Evolutionary conservation across 352 stramenopile genomes (phyloP).

Genomic region (Phytophthora megakarya): DNA sequence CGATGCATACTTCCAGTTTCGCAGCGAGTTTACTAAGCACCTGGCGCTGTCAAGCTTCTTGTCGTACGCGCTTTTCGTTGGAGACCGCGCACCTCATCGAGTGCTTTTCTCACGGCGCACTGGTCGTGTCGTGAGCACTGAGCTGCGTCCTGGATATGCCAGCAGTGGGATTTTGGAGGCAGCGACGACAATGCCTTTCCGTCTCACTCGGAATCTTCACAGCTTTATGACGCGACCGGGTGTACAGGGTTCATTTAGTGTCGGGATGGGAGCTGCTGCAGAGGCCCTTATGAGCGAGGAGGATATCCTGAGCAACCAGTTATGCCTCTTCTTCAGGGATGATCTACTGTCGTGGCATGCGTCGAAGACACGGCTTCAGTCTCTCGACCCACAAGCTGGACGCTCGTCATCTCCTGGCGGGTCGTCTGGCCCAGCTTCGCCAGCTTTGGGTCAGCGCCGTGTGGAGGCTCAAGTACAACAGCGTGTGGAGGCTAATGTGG

Average conservation of each 20-base stretch:
- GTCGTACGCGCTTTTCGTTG: constrained; percentile 86
- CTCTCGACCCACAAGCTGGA: constrained; percentile 32
- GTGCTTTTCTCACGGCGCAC: constrained; percentile 83
- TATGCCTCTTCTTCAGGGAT: constrained; percentile 90
- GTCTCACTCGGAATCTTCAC: constrained; percentile 88
- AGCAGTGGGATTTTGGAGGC: constrained; percentile 83
- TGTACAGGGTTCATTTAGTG: constrained; percentile 86
- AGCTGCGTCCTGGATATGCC: constrained; percentile 84
- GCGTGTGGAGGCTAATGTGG: constrained; percentile 86
- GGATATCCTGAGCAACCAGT: constrained; percentile 84
- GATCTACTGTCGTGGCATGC: constrained; percentile 88
- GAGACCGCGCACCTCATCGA: constrained; percentile 83
- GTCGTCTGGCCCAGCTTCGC: constrained; percentile 30
- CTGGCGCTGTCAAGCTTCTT: constrained; percentile 85
- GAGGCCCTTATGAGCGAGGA: constrained; percentile 86
- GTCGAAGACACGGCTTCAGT: constrained; percentile 77
- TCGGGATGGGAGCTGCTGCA: constrained; percentile 80
- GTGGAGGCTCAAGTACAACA: constrained; percentile 84
- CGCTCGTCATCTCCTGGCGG: constrained; percentile 28
- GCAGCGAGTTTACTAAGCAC: constrained; percentile 88
- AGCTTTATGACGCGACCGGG: constrained; percentile 86
- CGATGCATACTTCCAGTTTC: constrained; percentile 88
- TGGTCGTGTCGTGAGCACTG: constrained; percentile 81
- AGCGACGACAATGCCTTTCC: constrained; percentile 87
- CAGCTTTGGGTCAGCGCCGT: constrained; percentile 49